phyloP scores from a whole-genome alignment of 352 stramenopile genomes.

The Discostella stelligera region DNA sequence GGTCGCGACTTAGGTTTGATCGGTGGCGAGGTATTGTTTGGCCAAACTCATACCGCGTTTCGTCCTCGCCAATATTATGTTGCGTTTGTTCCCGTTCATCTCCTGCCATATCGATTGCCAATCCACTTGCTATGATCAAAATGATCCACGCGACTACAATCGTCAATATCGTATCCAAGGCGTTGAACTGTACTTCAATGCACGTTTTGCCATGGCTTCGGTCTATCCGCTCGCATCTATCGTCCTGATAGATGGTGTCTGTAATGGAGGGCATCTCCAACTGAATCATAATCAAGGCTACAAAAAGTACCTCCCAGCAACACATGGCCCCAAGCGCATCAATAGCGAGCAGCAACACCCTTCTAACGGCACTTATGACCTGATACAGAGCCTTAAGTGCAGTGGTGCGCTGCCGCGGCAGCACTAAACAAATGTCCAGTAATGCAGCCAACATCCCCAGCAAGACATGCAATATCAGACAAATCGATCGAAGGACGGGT shows the following conservation, averaged over 20 bases:
- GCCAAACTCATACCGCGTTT: conserved; percentile 38
- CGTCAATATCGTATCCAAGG: conserved; percentile 28
- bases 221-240: conserved; percentile 36
- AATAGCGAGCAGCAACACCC: conserved; percentile 46
- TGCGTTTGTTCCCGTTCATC: conserved; percentile 4
- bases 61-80: conserved; percentile 6
- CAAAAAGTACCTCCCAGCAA: conserved; percentile 79
- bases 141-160: conserved; percentile 27
- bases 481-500: conserved; percentile 56
- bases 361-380: conserved; percentile 30
- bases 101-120: conserved; percentile 28
- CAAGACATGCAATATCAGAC: conserved; percentile 53
- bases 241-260: conserved; percentile 65
- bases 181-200: conserved; percentile 54
- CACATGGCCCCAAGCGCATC: conserved; percentile 78
- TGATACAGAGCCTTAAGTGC: conserved; percentile 26
- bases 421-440: conserved; percentile 44
- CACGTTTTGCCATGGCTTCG: conserved; percentile 43
- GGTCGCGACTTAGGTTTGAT: conserved; percentile 20
- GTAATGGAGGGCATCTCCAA: conserved; percentile 79
- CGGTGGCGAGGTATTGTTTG: conserved; percentile 24
- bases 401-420: conserved; percentile 29
- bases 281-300: conserved; percentile 77
- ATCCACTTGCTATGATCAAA: conserved; percentile 30
- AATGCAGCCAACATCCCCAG: conserved; percentile 44